Evolutionary conservation across 345 rosid species (phyloP).

Genomic region (Clarkia xantiana): DNA sequence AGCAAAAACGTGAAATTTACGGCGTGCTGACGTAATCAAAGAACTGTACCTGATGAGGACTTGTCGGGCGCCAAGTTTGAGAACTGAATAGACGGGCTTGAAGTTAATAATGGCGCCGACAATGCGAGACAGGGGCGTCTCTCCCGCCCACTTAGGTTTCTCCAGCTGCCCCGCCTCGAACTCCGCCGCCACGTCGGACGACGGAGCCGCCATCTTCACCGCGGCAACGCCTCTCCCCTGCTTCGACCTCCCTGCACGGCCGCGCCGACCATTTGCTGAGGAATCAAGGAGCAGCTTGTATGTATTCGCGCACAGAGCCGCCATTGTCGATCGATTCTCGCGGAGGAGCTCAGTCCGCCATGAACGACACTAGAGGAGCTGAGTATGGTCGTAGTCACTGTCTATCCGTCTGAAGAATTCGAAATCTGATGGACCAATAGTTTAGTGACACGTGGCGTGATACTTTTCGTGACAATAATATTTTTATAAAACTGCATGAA

Average conservation of each 20-base stretch:
- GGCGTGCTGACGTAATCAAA: too few species aligned
- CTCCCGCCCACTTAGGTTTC: slow-evolving; percentile 53
- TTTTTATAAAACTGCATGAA: too few species aligned
- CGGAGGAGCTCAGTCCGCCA: neutral
- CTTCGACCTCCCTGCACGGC: neutral
- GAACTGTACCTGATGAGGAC: slow-evolving; percentile 38
- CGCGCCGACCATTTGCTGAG: neutral
- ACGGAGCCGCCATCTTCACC: slow-evolving; percentile 10
- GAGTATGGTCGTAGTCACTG: neutral
- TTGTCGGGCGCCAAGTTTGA: slow-evolving; percentile 53
- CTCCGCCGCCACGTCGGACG: slow-evolving; percentile 8
- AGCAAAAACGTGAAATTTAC: too few species aligned
- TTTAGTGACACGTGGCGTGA: slow-evolving; percentile 10
- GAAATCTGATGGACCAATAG: slow-evolving; percentile 10
- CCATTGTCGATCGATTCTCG: neutral
- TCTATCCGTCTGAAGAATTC: neutral
- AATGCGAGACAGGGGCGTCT: slow-evolving; percentile 43
- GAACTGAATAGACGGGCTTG: slow-evolving; percentile 41
- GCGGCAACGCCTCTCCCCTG: neutral
- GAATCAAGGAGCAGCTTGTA: slow-evolving; percentile 6
- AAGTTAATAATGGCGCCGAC: slow-evolving; percentile 41
- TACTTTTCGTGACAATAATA: too few species aligned
- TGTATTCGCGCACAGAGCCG: slow-evolving; percentile 6
- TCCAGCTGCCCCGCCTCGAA: slow-evolving; percentile 43
- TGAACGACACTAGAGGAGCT: neutral